phyloP scores from a whole-genome alignment of 495 filamentous ascomycete genomes.

The Cudoniella acicularis region DNA sequence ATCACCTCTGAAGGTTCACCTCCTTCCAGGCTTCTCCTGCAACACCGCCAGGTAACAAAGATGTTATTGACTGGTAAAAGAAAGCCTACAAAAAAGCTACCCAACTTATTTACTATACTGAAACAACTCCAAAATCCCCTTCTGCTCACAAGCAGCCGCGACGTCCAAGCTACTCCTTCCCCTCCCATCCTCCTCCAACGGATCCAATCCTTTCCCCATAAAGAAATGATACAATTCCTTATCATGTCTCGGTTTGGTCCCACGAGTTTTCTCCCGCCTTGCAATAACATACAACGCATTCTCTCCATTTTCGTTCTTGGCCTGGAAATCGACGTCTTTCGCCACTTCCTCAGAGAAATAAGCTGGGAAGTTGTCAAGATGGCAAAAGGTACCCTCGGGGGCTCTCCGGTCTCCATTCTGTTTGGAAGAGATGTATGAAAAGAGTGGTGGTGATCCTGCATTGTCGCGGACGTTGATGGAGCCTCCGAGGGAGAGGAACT shows the following conservation, averaged over 20 bases:
- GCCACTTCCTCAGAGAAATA: not conserved
- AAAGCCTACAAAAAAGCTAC: too few species aligned
- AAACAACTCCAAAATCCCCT: conserved; percentile 21
- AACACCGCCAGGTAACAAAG: too few species aligned
- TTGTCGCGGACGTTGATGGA: conserved; percentile 31
- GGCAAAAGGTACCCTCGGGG: conserved; percentile 4
- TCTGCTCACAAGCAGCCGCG: conserved; percentile 18
- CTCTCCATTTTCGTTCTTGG: conserved; percentile 12
- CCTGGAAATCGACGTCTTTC: not conserved
- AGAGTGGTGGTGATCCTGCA: conserved; percentile 31
- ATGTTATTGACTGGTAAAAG: too few species aligned
- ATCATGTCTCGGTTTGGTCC: conserved; percentile 8
- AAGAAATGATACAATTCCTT: conserved; percentile 25
- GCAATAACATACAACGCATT: conserved; percentile 16
- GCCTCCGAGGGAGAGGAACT: conserved; percentile 23
- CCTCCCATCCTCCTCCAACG: conserved; percentile 28
- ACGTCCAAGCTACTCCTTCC: conserved; percentile 27
- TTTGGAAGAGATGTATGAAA: conserved; percentile 18
- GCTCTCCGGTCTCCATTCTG: not conserved
- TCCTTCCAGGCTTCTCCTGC: too few species aligned
- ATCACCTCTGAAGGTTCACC: too few species aligned
- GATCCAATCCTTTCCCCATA: conserved; percentile 28
- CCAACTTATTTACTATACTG: conserved; percentile 5
- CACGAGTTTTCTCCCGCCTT: conserved; percentile 1
- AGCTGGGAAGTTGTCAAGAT: not conserved